Conservation (phyloP, 2,329 filamentous ascomycete genomes). For the Pyrenophora graminea region DNA sequence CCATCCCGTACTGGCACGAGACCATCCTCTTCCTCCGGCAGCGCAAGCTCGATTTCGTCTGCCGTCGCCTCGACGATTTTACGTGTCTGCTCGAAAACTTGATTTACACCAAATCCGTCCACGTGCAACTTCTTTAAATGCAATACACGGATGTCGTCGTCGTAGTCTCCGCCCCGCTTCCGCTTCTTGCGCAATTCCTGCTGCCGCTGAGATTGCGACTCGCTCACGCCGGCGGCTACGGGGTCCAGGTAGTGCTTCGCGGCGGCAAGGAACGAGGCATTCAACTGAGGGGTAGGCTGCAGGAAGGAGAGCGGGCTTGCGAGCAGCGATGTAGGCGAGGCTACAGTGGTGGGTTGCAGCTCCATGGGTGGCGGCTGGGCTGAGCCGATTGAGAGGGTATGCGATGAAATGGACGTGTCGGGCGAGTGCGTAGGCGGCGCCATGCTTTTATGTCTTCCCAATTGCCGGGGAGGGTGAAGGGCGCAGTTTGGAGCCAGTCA, state of each 20-base stretch:
- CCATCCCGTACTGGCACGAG: conserved; percentile 23
- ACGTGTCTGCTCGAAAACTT: conserved; percentile 93
- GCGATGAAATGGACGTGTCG: conserved; percentile 47
- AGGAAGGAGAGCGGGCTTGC: conserved; percentile 73
- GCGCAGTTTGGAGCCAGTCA: background rate
- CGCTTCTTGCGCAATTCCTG: conserved; percentile 74
- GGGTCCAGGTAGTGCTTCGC: conserved; percentile 81
- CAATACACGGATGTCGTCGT: conserved; percentile 58
- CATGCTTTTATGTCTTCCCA: conserved; percentile 26
- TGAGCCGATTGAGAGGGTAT: conserved; percentile 46
- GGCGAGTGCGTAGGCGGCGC: conserved; percentile 43
- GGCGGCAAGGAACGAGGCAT: conserved; percentile 70
- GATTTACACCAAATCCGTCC: conserved; percentile 82
- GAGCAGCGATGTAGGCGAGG: conserved; percentile 63
- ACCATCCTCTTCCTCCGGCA: conserved; percentile 41
- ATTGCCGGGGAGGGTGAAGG: background rate
- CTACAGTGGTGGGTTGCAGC: conserved; percentile 36
- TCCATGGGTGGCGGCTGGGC: conserved; percentile 44
- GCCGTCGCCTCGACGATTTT: conserved; percentile 73
- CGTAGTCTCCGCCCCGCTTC: conserved; percentile 65
- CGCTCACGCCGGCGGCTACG: conserved; percentile 73
- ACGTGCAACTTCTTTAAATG: conserved; percentile 83
- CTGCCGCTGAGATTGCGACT: conserved; percentile 70
- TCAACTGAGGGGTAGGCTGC: conserved; percentile 69
- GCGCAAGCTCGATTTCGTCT: conserved; percentile 57